Conservation (phyloP, 108 stramenopile genomes). For the Fistulifera pelliculosa region DNA sequence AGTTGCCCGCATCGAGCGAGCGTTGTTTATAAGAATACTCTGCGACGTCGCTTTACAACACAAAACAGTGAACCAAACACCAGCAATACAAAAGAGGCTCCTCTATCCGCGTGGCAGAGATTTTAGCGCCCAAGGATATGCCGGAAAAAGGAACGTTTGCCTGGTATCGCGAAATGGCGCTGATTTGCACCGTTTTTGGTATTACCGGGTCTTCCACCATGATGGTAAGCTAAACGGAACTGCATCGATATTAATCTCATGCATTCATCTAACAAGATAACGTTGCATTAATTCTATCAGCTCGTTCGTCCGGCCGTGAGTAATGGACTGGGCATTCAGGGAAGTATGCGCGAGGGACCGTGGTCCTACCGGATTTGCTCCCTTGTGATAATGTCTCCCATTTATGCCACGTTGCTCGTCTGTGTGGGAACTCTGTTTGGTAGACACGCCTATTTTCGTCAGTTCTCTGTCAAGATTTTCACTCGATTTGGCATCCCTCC, state of each 20-base stretch:
- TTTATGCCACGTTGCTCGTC: slow-evolving; percentile 67
- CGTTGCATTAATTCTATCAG: background rate
- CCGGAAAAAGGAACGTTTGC: slow-evolving; percentile 49
- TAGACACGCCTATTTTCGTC: slow-evolving; percentile 75
- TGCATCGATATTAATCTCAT: too few relatives aligned
- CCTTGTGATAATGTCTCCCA: slow-evolving; percentile 79
- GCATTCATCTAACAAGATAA: too few relatives aligned
- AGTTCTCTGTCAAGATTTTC: slow-evolving; percentile 86
- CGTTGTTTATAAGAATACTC: too few relatives aligned
- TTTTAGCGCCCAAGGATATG: slow-evolving; percentile 70
- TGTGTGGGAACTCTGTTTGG: slow-evolving; percentile 76
- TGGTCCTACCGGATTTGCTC: slow-evolving; percentile 78
- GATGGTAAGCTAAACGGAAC: too few relatives aligned
- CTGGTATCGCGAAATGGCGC: slow-evolving; percentile 74
- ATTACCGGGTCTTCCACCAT: slow-evolving; percentile 82
- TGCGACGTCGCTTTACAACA: background rate
- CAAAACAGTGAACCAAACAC: background rate
- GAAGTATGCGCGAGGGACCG: slow-evolving; percentile 73
- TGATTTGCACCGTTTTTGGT: slow-evolving; percentile 79
- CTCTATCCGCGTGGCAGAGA: slow-evolving; percentile 3
- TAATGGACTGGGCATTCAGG: slow-evolving; percentile 59
- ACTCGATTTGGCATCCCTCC: slow-evolving; percentile 79
- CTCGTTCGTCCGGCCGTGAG: slow-evolving; percentile 65
- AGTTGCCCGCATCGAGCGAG: too few relatives aligned
- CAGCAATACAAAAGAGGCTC: background rate